phyloP scores from a whole-genome alignment of 2,329 filamentous ascomycete genomes.

The Aspergillus caelatus region DNA sequence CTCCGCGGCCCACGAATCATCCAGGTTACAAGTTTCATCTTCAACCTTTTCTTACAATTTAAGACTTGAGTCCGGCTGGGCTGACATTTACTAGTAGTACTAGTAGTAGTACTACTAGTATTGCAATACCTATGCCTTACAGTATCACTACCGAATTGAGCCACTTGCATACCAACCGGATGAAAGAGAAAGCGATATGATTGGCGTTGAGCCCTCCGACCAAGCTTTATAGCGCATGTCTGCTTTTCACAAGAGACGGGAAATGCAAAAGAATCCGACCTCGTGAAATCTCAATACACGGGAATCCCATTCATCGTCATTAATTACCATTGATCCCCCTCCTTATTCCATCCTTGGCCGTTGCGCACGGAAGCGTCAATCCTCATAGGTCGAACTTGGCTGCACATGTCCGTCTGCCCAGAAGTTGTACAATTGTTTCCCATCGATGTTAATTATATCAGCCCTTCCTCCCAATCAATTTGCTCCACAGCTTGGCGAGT shows the following conservation, averaged over 20 bases:
- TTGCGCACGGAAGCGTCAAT: not conserved
- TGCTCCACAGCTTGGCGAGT: not conserved
- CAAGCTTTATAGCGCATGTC: constrained; percentile 23
- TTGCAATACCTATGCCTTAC: not conserved
- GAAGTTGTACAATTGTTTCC: constrained; percentile 1
- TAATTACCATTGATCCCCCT: not conserved
- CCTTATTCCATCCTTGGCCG: not conserved
- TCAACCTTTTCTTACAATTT: not conserved
- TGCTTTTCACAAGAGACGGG: not conserved
- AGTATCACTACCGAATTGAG: constrained; percentile 17
- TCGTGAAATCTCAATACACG: constrained; percentile 4
- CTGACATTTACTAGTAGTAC: not conserved
- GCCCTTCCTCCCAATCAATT: not conserved
- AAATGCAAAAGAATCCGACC: not conserved
- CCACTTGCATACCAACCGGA: constrained; percentile 15
- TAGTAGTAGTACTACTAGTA: no score
- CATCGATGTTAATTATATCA: not conserved
- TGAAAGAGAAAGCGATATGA: constrained; percentile 2
- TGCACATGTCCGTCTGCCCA: not conserved
- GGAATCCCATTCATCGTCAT: not conserved
- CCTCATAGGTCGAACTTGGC: not conserved
- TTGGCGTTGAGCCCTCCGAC: constrained; percentile 14
- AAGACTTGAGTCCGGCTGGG: not conserved
- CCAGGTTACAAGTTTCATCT: constrained; percentile 3
- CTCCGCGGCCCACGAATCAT: constrained; percentile 6